Base-by-base conservation (phyloP, 2,329 filamentous ascomycete species). In the Alternaria novae-zelandiae region DNA sequence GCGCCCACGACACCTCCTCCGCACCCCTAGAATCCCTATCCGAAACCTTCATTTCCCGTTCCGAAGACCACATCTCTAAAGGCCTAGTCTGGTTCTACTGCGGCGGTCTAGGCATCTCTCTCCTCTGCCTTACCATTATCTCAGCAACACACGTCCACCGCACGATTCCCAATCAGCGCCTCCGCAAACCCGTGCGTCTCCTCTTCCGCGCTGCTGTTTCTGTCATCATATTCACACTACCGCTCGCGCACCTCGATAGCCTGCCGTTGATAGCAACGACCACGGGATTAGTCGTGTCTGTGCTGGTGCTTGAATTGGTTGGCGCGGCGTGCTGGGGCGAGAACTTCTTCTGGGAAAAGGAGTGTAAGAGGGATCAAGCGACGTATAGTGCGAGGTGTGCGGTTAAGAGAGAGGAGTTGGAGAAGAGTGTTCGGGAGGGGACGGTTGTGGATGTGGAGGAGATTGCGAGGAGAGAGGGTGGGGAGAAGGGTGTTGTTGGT, bases 71-170 rank as follows among this genome's bases (percentile, higher is more conserved):
- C n/a, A 79, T 90, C n/a, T 72, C 80, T 6, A 63, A 76, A 8
- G 87, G 86, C 3, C 81, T 89, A 17, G 83, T 87, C 13, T 89
- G 87, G 82, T 90, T 88, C 76, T 90, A 90, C 75, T 90, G 88
- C 74, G 83, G 82, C n/a, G 88, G 89, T 1, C 81, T 90, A 3
- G 87, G 85, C 23, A 78, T 88, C 13, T 83, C 87, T 0, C 77
- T 90, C 6, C 72, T 84, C 11, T 83, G 79, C 68, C 89, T 89
- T 84, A 78, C 79, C 28, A 66, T 86, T 56, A 89, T 90, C 53
- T 84, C 86, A 1, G 70, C 84, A 17, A 82, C 82, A 12, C 88
- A 90, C 71, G 79, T 84, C 41, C 88, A 90, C 78, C 87, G 86
- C 66, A 80, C 83, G 23, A 79, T 85, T 15, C 76, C 82, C 3